Base-by-base conservation (phyloP, 163 green algal species). In the Chlamydomonas reinhardtii region DNA sequence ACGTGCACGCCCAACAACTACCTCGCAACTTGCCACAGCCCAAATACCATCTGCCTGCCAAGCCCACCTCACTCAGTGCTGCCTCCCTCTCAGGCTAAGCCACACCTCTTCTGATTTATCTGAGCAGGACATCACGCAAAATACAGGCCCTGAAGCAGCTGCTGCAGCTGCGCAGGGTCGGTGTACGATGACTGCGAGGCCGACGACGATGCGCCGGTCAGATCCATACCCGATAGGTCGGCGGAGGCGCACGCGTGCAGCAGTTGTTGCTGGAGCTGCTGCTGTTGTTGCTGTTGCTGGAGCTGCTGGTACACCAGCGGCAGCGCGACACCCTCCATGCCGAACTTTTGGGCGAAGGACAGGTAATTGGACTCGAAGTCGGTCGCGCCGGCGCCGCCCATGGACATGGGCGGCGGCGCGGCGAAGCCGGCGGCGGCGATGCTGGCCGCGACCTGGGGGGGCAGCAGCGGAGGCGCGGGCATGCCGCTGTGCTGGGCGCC, bases 71-170 rank as follows among this genome's bases (percentile, higher is more conserved):
- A 19, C 24, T 66, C 24, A n/a, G 48, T 14, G 48, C 48, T 56
- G 14, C 59, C 20, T 15, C 1, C 19, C 59, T 66, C 24, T 11
- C 59, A 29, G 59, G 9, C 24, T 17, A 19, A 66, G 24, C 25
- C 25, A 16, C 59, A 31, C 9, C 24, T 2, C 59, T 66, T 4
- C 59, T 24, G 31, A 2, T 22, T 4, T 31, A 3, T 11, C 12
- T 22, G 17, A 66, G 59, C 59, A 64, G 8, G 5, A 25, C 20
- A 24, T 74, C 22, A 85, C 4, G 80, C 64, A 32, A 86, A 86
- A 70, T 86, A 86, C 54, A 86, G 56, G 20, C 80, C 80, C 80
- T 79, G 70, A 1, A 86, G 73, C 34, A 80, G 80, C 70, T 86
- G 80, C 32, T 80, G 80, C 70, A 86, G 56, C 29, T 79, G 70